These are phyloP conservation scores for Tylopilus vinaceipallidus DNA, from an alignment of 768 basidiomycete species.

Conservation along the genomic window DNA sequence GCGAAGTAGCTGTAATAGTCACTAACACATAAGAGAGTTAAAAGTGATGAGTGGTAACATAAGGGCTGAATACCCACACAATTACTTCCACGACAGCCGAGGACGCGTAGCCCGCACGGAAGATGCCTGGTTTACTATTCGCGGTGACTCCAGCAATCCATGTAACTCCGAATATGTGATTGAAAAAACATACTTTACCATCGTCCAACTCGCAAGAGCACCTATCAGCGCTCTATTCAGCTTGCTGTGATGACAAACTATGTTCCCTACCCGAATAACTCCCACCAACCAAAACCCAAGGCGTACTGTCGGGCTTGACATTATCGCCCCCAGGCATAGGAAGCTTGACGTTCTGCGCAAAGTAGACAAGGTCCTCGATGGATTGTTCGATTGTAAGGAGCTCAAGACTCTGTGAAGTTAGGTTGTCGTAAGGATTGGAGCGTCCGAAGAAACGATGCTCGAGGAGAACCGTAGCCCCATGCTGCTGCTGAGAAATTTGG, in stretches of 20 bases:
- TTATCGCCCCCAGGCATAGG: constrained; percentile 66
- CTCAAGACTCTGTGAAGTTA: constrained; percentile 54
- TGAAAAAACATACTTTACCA: constrained; percentile 59
- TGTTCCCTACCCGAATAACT: constrained; percentile 36
- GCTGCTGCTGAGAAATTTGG: constrained; percentile 61
- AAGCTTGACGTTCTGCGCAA: constrained; percentile 61
- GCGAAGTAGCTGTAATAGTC: constrained; percentile 55
- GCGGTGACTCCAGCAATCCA: too few species aligned
- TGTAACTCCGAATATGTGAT: too few species aligned
- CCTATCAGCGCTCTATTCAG: constrained; percentile 15
- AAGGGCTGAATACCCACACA: constrained; percentile 27
- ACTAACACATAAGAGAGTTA: constrained; percentile 8
- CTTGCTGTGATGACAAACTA: background rate
- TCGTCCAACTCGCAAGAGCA: constrained; percentile 57
- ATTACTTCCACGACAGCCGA: constrained; percentile 48
- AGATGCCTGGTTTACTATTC: constrained; percentile 39
- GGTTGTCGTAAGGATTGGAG: constrained; percentile 67
- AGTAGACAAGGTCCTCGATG: constrained; percentile 70
- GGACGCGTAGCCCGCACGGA: constrained; percentile 43
- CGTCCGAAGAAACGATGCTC: constrained; percentile 76
- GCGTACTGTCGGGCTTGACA: constrained; percentile 50
- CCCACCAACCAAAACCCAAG: constrained; percentile 43
- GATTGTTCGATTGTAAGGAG: constrained; percentile 72
- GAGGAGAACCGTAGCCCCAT: constrained; percentile 60
- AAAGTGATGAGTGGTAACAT: background rate